Evolutionary conservation across 495 filamentous ascomycete species (phyloP), one percentile per base, ranked within the genome.

Genomic region (Pseudomonodictys pantanalensis): DNA sequence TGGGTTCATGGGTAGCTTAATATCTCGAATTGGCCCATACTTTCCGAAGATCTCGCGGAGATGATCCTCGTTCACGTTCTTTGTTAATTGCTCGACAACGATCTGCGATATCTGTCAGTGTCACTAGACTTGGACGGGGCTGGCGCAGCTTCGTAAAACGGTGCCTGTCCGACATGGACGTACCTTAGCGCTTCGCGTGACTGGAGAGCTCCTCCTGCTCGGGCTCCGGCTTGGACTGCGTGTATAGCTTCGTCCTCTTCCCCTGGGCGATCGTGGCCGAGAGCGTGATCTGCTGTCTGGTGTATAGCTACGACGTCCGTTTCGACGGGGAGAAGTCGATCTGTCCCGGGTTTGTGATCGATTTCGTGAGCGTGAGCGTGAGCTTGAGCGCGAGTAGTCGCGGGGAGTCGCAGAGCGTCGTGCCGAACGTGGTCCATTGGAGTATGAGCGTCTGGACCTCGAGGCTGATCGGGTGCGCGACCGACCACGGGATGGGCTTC

Each of bases 21-120:
- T 69, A 56, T 90, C 86, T 58, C 86, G 79, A 58, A 99, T 96
- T 7, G 83, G 78, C 28, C 93, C 93, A 74, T 92, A 99, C 35
- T 80, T 78, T 17, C 88, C 87, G 70, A 99, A 99, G 49, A 99
- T 96, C 66, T 99, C 93, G 35, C 81, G 81, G 7, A 99, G 78
- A 69, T 97, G 92, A 24, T 79, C 81, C 64, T 91, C 90, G 49
- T 87, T 92, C 63, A 99, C 85, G 70, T 97, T 99, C 69, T 95
- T 96, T 3, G 92, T 95, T 65, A 98, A 80, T 69, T 93, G 95
- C 75, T 98, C 95, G 29, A 97, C 86, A 15, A 97, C 90, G 58
- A 98, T 91, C 90, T 97, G 66, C 32, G 38, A 15, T 35, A 43
- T 24, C 44, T 46, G 67, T 63, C 29, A 55, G 23, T 20, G 17